Conservation (phyloP, 2,329 filamentous ascomycete species). For the Sarocladiaceae sp. region DNA sequence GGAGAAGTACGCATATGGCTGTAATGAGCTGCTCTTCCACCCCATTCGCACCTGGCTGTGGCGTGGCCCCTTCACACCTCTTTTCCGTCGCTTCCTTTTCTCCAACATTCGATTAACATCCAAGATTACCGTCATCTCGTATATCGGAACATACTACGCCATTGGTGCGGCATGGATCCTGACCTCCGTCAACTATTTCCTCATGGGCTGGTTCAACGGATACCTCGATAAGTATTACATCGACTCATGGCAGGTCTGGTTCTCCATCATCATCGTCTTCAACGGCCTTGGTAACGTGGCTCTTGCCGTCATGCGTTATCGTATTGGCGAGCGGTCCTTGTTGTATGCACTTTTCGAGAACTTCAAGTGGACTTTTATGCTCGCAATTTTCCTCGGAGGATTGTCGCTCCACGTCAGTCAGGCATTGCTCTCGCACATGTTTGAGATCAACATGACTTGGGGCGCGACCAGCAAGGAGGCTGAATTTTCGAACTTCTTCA, state of each 20-base stretch:
- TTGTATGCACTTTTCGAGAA: constrained; percentile 55
- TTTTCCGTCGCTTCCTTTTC: constrained; percentile 70
- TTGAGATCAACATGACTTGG: constrained; percentile 83
- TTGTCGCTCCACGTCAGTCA: constrained; percentile 77
- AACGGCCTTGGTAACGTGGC: constrained; percentile 70
- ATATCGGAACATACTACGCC: constrained; percentile 78
- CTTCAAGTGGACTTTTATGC: constrained; percentile 69
- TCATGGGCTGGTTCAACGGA: constrained; percentile 72
- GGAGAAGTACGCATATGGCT: constrained; percentile 85
- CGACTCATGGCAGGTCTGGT: constrained; percentile 75
- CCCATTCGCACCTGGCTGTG: constrained; percentile 70
- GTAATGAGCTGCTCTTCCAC: constrained; percentile 78
- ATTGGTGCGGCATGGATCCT: constrained; percentile 73
- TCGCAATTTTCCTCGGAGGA: constrained; percentile 79
- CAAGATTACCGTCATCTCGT: constrained; percentile 72
- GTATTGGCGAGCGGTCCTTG: constrained; percentile 60
- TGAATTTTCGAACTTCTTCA: constrained; percentile 79
- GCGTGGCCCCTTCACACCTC: constrained; percentile 71
- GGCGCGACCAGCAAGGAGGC: constrained; percentile 80
- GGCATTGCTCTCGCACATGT: constrained; percentile 77
- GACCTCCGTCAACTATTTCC: constrained; percentile 70
- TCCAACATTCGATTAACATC: constrained; percentile 71
- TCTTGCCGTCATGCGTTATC: constrained; percentile 69
- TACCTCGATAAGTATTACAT: constrained; percentile 78
- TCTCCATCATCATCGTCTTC: constrained; percentile 76